These are phyloP conservation scores for Hemerocallis citrina DNA, from an alignment of 106 monocot genomes.

Conservation along the genomic window DNA sequence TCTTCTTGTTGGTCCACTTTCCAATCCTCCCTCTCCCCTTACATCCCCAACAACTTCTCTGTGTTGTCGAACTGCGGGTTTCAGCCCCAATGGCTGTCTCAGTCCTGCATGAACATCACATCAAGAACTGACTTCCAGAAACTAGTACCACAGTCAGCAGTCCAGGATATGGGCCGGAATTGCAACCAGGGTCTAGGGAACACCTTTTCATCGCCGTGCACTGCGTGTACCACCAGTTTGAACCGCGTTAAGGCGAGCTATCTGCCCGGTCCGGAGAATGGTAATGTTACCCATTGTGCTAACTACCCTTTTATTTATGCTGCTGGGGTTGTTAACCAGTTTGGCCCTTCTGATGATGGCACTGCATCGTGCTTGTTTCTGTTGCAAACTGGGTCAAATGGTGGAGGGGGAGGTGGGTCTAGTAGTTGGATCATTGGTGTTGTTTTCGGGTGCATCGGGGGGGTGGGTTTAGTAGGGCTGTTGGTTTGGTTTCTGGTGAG, in stretches of 20 bases:
- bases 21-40: constrained; percentile 15
- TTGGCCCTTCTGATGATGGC: constrained; percentile 45
- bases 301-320: constrained; percentile 66
- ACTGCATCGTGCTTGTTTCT: constrained; percentile 62
- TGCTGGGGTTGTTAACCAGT: constrained; percentile 29
- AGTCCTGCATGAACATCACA: constrained; percentile 72
- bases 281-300: constrained; percentile 62
- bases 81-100: constrained; percentile 29
- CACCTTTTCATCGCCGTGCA: constrained; percentile 37
- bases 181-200: constrained; percentile 46
- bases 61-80: constrained; percentile 47
- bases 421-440: constrained; percentile 4
- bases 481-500: background rate
- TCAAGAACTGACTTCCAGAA: constrained; percentile 41
- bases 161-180: constrained; percentile 16
- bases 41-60: constrained; percentile 18
- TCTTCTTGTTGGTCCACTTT: constrained; percentile 39
- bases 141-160: constrained; percentile 20
- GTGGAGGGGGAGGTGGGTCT: background rate
- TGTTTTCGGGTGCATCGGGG: constrained; percentile 27
- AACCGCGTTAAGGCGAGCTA: constrained; percentile 33
- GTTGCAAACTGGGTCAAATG: constrained; percentile 13
- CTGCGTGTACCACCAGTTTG: constrained; percentile 58
- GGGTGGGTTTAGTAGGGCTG: background rate
- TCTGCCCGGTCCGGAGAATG: constrained; percentile 35